Conservation (phyloP, 2,329 filamentous ascomycete genomes). For the Fusarium devonianum region DNA sequence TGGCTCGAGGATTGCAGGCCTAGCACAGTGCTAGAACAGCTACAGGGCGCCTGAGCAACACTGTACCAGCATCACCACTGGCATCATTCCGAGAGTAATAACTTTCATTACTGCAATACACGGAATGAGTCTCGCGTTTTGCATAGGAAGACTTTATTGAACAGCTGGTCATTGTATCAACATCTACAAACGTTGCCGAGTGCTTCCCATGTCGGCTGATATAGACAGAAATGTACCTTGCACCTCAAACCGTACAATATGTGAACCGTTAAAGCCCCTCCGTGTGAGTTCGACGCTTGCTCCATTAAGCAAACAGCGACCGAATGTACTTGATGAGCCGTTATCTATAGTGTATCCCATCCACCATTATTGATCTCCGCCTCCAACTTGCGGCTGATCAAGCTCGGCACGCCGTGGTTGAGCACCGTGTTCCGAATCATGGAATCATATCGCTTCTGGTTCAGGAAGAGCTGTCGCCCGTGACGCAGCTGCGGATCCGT, state of each 20-base stretch:
- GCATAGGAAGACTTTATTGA: not conserved
- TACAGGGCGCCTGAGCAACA: not conserved
- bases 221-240: slow-evolving; percentile 5
- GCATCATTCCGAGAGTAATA: too few species aligned
- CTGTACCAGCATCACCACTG: slow-evolving; percentile 13
- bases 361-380: slow-evolving; percentile 96
- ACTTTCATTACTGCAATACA: too few species aligned
- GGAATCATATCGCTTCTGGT: slow-evolving; percentile 91
- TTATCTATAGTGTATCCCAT: slow-evolving; percentile 81
- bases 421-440: slow-evolving; percentile 87
- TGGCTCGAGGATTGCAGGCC: slow-evolving; percentile 30
- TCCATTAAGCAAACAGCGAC: too few species aligned
- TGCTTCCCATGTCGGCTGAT: slow-evolving; percentile 5
- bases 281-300: too few species aligned
- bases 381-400: slow-evolving; percentile 89
- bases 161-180: not conserved
- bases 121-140: too few species aligned
- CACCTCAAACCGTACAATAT: slow-evolving; percentile 9
- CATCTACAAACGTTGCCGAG: slow-evolving; percentile 11
- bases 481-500: slow-evolving; percentile 89
- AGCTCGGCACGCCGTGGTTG: slow-evolving; percentile 83
- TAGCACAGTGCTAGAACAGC: not conserved
- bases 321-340: too few species aligned
- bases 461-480: slow-evolving; percentile 87
- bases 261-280: too few species aligned